Evolutionary conservation across 331 rosid species (phyloP), one percentile per base, ranked within the genome.

Genomic region (Cydonia oblonga): DNA sequence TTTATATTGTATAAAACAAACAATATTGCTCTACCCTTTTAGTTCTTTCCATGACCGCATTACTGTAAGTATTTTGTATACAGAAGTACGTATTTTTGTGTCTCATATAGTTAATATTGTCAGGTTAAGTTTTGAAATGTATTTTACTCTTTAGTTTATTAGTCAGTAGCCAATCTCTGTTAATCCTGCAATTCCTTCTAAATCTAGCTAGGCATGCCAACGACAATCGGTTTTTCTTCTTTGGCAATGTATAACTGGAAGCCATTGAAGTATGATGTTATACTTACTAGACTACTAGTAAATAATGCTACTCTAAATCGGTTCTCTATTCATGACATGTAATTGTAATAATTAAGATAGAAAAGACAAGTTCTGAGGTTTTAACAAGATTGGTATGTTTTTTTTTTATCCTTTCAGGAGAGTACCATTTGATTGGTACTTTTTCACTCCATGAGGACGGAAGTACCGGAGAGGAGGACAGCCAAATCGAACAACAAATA

Each of bases 371-470:
- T 49, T 49, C 4, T 49, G 54, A 49, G 54, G 54, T 49, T 49
- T 54, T 54, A 54, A 54, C 12, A 19, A 57, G 63, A 24, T 58
- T 22, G 8, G 15, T 58, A 15, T 58, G 3, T 26, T 23, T 57
- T 20, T 32, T 11, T 23, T 9, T 35, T 2, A 24, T 69, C 14
- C 56, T 52, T 69, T 2, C 24, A 64, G 68, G 18, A 14, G 10
- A 30, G 32, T n/a, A 5, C 26, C 10, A 20, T n/a, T 53, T 30
- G 30, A 20, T 46, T 66, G 83, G 76, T 70, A 75, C 46, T 80
- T 75, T 72, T 80, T 80, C 69, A 69, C 80, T n/a, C 73, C 83
- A 0, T 64, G 76, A 26, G 67, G 65, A 4, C 72, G 80, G 60
- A 80, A 75, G 66, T 79, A 79, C 30, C 79, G 49, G 20, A 57